phyloP scores from a whole-genome alignment of 2,329 filamentous ascomycete genomes.

The Penicillium sclerotiorum region DNA sequence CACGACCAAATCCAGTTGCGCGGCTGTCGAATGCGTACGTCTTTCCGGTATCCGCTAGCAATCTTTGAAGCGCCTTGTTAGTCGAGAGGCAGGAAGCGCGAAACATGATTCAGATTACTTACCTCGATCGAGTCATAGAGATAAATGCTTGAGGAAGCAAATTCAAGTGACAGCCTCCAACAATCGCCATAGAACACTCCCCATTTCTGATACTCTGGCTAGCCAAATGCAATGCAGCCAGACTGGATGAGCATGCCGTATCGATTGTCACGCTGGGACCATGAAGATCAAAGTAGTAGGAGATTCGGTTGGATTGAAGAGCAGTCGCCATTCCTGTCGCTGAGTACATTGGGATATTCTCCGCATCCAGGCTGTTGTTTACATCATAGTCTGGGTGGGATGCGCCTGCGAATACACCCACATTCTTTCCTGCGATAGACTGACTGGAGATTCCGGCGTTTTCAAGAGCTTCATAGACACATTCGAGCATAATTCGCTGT shows the following conservation, averaged over 20 bases:
- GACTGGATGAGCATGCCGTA: slow-evolving; percentile 32
- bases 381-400: slow-evolving; percentile 29
- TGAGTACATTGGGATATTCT: slow-evolving; percentile 26
- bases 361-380: slow-evolving; percentile 23
- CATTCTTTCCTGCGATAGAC: slow-evolving; percentile 18
- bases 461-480: slow-evolving; percentile 31
- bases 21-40: slow-evolving; percentile 30
- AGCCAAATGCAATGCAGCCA: slow-evolving; percentile 31
- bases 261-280: slow-evolving; percentile 34
- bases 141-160: slow-evolving; percentile 27
- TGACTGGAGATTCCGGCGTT: slow-evolving; percentile 29
- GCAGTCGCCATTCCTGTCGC: slow-evolving; percentile 26
- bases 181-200: slow-evolving; percentile 29
- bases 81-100: neutral
- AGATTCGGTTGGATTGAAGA: slow-evolving; percentile 32
- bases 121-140: slow-evolving; percentile 27
- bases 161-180: slow-evolving; percentile 31
- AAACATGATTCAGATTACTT: slow-evolving; percentile 2
- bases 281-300: slow-evolving; percentile 33
- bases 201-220: slow-evolving; percentile 27
- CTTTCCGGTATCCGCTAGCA: slow-evolving; percentile 27
- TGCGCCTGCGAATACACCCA: slow-evolving; percentile 27
- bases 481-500: slow-evolving; percentile 30
- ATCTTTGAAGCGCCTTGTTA: slow-evolving; percentile 8
- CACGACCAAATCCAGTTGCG: slow-evolving; percentile 34